These are phyloP conservation scores for Oryza rufipogon DNA, from an alignment of 176 grass and related monocot genomes.

Conservation along the genomic window DNA sequence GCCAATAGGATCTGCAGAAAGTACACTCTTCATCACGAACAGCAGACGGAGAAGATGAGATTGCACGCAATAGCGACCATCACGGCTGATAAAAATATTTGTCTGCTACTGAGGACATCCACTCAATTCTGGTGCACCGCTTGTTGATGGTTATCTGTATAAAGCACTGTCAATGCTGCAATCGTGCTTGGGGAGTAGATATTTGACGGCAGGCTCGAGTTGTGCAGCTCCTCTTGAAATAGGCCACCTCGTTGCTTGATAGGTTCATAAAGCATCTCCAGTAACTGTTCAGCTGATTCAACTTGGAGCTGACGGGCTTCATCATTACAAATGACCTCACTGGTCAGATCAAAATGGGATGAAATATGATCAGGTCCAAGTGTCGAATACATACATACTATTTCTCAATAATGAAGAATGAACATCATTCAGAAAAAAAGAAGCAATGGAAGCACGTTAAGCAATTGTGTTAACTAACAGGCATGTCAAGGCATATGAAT, in stretches of 20 bases:
- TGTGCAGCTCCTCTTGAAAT: slow-evolving; percentile 16
- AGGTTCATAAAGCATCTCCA: slow-evolving; percentile 54
- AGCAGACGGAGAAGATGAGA: not conserved
- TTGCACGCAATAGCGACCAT: slow-evolving; percentile 10
- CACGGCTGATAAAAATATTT: not conserved
- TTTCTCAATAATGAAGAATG: not conserved
- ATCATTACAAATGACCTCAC: slow-evolving; percentile 45
- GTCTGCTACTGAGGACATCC: slow-evolving; percentile 8
- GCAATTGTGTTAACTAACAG: not conserved
- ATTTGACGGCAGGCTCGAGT: slow-evolving; percentile 23
- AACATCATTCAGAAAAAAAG: not conserved
- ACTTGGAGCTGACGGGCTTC: slow-evolving; percentile 52
- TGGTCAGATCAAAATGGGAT: slow-evolving; percentile 36
- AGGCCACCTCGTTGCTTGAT: slow-evolving; percentile 31
- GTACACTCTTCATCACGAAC: not conserved
- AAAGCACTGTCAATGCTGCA: slow-evolving; percentile 62
- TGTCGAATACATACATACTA: not conserved
- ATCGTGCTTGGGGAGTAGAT: slow-evolving; percentile 66
- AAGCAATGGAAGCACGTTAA: not conserved
- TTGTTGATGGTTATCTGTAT: slow-evolving; percentile 26
- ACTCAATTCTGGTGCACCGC: slow-evolving; percentile 11
- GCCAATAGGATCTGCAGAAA: not conserved
- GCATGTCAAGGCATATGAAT: not conserved
- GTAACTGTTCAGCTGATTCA: slow-evolving; percentile 44
- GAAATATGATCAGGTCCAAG: slow-evolving; percentile 28